phyloP scores from a whole-genome alignment of 768 basidiomycete species.

The Brasilioporus rufonigricans region DNA sequence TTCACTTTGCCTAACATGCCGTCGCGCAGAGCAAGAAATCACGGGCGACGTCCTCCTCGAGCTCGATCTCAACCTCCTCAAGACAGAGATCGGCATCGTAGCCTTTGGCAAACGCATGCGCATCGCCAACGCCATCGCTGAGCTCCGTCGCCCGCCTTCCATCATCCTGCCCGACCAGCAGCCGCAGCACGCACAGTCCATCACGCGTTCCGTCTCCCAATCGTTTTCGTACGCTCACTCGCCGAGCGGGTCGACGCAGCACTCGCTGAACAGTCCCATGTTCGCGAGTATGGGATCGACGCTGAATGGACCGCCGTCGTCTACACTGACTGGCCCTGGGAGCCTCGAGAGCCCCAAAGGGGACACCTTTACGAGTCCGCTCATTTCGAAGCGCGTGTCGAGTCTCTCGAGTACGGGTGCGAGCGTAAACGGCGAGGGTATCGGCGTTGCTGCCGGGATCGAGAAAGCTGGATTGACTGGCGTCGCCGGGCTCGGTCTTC shows the following conservation, averaged over 20 bases:
- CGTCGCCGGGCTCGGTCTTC: too few species aligned
- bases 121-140: constrained; percentile 89
- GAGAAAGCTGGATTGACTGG: constrained; percentile 21
- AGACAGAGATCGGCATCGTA: constrained; percentile 87
- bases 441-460: constrained; percentile 15
- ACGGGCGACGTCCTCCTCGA: constrained; percentile 96
- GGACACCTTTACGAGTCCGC: constrained; percentile 16
- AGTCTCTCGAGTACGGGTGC: constrained; percentile 27
- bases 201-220: constrained; percentile 26
- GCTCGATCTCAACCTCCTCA: constrained; percentile 87
- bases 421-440: constrained; percentile 27
- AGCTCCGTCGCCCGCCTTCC: constrained; percentile 74
- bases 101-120: constrained; percentile 94
- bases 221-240: constrained; percentile 34
- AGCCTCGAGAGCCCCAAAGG: constrained; percentile 35
- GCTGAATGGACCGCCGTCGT: constrained; percentile 19
- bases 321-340: constrained; percentile 20
- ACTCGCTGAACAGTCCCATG: constrained; percentile 43
- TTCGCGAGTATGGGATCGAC: constrained; percentile 32
- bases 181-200: constrained; percentile 34
- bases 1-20: background rate
- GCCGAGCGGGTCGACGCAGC: constrained; percentile 40
- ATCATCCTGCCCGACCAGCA: constrained; percentile 55
- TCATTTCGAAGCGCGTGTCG: constrained; percentile 24
- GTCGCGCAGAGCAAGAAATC: constrained; percentile 87